These are phyloP conservation scores for Penicillium decumbens DNA, from an alignment of 2,329 filamentous ascomycete genomes.

Conservation along the genomic window DNA sequence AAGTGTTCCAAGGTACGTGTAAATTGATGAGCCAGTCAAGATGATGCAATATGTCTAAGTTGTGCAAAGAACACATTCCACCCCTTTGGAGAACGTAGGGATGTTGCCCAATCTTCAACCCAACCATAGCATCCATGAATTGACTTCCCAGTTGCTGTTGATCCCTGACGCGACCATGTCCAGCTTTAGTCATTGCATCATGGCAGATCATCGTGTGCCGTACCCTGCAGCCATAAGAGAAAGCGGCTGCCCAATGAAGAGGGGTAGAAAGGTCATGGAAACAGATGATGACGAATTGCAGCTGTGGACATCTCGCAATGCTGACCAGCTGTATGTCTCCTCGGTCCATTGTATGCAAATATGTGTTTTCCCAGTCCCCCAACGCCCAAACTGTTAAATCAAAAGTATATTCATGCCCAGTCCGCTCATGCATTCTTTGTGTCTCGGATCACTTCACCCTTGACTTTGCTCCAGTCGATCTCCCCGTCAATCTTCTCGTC, in stretches of 20 bases:
- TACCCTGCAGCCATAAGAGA: not conserved
- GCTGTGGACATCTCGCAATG: not conserved
- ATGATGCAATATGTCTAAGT: not conserved
- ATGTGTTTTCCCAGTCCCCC: slow-evolving; percentile 4
- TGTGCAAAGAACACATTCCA: slow-evolving; percentile 9
- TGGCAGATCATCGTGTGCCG: not conserved
- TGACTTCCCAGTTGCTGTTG: not conserved
- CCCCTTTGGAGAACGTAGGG: slow-evolving; percentile 1
- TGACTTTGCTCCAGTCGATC: slow-evolving; percentile 90
- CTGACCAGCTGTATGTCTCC: not conserved
- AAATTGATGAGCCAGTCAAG: not conserved
- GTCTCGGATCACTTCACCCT: slow-evolving; percentile 73
- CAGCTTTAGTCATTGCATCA: slow-evolving; percentile 3
- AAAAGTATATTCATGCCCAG: slow-evolving; percentile 3
- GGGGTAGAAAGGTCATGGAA: not conserved
- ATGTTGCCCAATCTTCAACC: not conserved
- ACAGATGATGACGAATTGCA: not conserved
- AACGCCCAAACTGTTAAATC: slow-evolving; percentile 10
- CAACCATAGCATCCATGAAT: too few relatives aligned
- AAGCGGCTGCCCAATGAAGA: not conserved
- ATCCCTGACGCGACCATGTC: not conserved
- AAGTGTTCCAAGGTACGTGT: not conserved
- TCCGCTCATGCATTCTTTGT: slow-evolving; percentile 66
- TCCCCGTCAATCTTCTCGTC: slow-evolving; percentile 83
- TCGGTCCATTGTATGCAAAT: slow-evolving; percentile 7